Conservation (phyloP, 306 rosid species). For the Lablab purpureus region DNA sequence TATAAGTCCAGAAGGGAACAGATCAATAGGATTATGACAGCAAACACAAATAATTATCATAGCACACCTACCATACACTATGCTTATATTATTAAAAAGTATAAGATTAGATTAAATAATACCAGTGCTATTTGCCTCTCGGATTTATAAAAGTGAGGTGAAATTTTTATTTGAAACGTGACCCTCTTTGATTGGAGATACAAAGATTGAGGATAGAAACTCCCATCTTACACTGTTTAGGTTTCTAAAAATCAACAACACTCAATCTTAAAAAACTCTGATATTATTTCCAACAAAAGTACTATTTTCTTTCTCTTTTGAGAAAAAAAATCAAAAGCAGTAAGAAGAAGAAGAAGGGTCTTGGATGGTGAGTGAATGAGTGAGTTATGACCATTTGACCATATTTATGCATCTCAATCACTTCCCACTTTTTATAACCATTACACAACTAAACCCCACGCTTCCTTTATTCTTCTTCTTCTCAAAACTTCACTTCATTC, state of each 20-base stretch:
- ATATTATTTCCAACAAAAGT: neutral
- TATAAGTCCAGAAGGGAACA: neutral
- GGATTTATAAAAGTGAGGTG: too few relatives aligned
- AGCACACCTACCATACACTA: neutral
- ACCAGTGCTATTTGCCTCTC: neutral
- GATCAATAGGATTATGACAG: neutral
- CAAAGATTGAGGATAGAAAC: too few relatives aligned
- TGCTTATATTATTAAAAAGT: neutral
- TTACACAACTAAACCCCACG: neutral
- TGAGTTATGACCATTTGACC: constrained; percentile 19
- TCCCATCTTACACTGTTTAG: neutral
- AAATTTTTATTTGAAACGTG: neutral
- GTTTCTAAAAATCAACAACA: neutral
- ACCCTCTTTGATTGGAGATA: neutral
- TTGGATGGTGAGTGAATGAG: neutral
- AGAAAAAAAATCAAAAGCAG: neutral
- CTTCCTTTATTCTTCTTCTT: constrained; percentile 11
- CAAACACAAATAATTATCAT: neutral
- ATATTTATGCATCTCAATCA: neutral
- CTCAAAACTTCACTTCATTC: neutral
- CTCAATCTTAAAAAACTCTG: neutral
- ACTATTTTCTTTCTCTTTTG: neutral
- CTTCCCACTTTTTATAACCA: neutral
- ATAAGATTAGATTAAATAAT: neutral
- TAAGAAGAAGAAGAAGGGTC: neutral